phyloP scores from a whole-genome alignment of 306 rosid genomes.

The Hippophae tibetana region DNA sequence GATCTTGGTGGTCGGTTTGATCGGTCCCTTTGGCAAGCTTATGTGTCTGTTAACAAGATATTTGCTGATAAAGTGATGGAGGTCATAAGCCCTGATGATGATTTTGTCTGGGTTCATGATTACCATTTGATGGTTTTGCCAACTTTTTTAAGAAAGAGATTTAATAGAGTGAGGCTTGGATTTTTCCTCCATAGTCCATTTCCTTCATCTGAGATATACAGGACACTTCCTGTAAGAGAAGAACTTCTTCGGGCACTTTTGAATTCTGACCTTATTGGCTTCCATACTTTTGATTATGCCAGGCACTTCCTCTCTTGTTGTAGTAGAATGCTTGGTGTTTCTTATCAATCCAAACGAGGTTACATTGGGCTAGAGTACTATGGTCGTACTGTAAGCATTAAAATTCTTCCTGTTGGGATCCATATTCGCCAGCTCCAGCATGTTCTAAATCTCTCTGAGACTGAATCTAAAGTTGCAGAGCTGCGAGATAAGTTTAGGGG shows the following conservation, averaged over 20 bases:
- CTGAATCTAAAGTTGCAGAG: slow-evolving; percentile 57
- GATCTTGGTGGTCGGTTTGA: slow-evolving; percentile 83
- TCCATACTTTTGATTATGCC: slow-evolving; percentile 89
- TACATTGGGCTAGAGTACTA: slow-evolving; percentile 86
- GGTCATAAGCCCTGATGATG: slow-evolving; percentile 65
- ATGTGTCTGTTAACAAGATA: slow-evolving; percentile 82
- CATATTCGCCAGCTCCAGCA: slow-evolving; percentile 70
- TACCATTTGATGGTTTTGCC: slow-evolving; percentile 91
- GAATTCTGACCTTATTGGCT: slow-evolving; percentile 79
- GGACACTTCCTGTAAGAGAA: slow-evolving; percentile 86
- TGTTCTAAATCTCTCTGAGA: slow-evolving; percentile 55
- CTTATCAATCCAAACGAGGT: slow-evolving; percentile 82
- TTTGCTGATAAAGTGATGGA: slow-evolving; percentile 91
- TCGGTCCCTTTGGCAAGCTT: slow-evolving; percentile 81
- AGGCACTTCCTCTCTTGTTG: slow-evolving; percentile 88
- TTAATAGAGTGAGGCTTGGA: slow-evolving; percentile 42
- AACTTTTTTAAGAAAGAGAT: slow-evolving; percentile 75
- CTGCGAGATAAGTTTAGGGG: slow-evolving; percentile 48
- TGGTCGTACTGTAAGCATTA: slow-evolving; percentile 76
- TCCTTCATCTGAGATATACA: slow-evolving; percentile 55
- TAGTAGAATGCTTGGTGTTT: slow-evolving; percentile 78
- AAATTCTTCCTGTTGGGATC: slow-evolving; percentile 72
- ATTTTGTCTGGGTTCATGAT: slow-evolving; percentile 83
- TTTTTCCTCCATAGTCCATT: slow-evolving; percentile 61
- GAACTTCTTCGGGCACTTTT: slow-evolving; percentile 80